These are phyloP conservation scores for Aphanoascus verrucosus DNA, from an alignment of 2,329 filamentous ascomycete genomes.

Conservation along the genomic window DNA sequence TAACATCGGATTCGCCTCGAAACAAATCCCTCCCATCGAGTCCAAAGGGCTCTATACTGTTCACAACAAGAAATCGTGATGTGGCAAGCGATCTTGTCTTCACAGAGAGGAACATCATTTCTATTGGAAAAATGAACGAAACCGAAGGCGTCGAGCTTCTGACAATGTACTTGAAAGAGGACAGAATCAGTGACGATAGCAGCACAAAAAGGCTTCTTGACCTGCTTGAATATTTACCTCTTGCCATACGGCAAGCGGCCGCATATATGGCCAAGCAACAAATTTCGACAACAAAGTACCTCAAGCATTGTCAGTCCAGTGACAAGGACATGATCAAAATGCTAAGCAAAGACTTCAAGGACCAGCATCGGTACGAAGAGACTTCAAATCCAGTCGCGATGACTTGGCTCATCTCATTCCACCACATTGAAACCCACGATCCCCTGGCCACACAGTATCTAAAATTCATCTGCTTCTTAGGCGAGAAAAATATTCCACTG, in stretches of 20 bases:
- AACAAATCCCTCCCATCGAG: too few species aligned
- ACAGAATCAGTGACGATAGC: too few species aligned
- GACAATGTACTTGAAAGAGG: too few species aligned
- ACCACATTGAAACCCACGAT: not conserved
- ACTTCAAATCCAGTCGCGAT: not conserved
- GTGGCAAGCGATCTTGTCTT: too few species aligned
- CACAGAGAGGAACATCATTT: too few species aligned
- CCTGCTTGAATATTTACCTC: not conserved
- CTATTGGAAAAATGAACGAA: too few species aligned
- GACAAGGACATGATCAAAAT: not conserved
- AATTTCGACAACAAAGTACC: not conserved
- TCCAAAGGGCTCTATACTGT: too few species aligned
- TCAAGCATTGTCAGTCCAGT: not conserved
- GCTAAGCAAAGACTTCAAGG: not conserved
- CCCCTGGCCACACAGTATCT: not conserved
- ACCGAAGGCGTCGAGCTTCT: too few species aligned
- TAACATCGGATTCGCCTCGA: too few species aligned
- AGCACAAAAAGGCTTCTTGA: not conserved
- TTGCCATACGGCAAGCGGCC: not conserved
- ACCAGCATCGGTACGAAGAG: not conserved
- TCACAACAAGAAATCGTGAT: too few species aligned
- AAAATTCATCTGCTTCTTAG: not conserved
- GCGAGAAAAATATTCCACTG: not conserved
- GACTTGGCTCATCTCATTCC: not conserved
- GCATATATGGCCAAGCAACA: not conserved